Evolutionary conservation across 768 basidiomycete genomes (phyloP), one percentile per base, ranked within the genome.

Genomic region (Pleurotus pulmonarius): DNA sequence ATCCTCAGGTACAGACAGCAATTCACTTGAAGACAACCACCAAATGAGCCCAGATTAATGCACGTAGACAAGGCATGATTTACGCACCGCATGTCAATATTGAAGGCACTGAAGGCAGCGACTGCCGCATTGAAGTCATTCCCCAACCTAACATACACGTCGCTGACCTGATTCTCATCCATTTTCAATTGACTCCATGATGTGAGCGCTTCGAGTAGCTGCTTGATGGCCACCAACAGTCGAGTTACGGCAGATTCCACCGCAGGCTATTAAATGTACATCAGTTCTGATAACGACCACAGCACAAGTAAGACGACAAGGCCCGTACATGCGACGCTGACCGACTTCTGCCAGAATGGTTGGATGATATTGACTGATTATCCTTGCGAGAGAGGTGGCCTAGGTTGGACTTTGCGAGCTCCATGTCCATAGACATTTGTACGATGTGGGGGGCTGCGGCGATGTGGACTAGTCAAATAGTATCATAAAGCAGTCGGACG

Each of bases 121-220:
- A 95, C 92, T 8, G 94, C 94, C 13, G 85, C 83, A 67, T 98
- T 98, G 77, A 99, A 98, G 67, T 97, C 95, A 71, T 98, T 98
- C 20, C 97, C 97, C 20, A 99, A 78, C 55, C 86, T 84, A 54
- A 99, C 97, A 71, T 99, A 99, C 54, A 97, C 91, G 70, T 98
- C 93, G 78, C 94, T 97, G 67, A 99, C 94, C 62, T 90, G 79
- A 43, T 70, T 73, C 67, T 96, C 94, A 56, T 84, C 77, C 63
- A 89, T 79, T 63, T 84, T 79, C 58, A 81, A 71, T 57, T 77
- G 77, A 69, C 90, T 91, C 94, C 94, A 97, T 73, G 82, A 74
- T 5, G 90, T 92, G 55, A 97, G 79, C 1, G 90, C 80, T 68
- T 97, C 94, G 38, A 99, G 79, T n/a, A 99, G 83, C 60, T 91